A percentile compares a stretch with the other conserved stretches of the same genome.
Conservation (phyloP, 176 grass and related monocot species). For the Calamus simplicifolius region DNA sequence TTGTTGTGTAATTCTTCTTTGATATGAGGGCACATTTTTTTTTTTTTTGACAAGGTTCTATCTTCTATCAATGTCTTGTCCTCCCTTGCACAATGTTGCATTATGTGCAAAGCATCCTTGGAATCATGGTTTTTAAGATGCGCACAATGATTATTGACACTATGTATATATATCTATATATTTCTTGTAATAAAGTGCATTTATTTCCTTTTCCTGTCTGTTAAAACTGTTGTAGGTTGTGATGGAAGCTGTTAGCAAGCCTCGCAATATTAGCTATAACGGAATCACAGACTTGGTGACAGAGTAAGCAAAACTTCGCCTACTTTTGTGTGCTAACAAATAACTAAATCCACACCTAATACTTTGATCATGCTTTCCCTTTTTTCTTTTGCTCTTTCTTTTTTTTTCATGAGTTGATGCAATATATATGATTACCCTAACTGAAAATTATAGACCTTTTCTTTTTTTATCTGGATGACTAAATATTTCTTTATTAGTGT, state of each 20-base stretch:
- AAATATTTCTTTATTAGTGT: no score
- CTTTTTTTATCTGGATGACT: no score
- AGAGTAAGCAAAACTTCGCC: slow-evolving; percentile 46
- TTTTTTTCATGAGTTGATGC: no score
- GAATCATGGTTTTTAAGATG: no score
- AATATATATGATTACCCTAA: no score
- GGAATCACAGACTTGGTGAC: slow-evolving; percentile 89
- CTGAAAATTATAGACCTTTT: no score
- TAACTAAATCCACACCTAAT: not conserved
- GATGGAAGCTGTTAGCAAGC: slow-evolving; percentile 93
- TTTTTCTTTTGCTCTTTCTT: not conserved
- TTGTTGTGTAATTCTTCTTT: no score
- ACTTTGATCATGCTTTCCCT: not conserved
- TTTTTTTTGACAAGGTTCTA: no score
- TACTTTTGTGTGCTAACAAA: not conserved
- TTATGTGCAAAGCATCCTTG: no score
- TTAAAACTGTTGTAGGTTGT: slow-evolving; percentile 45
- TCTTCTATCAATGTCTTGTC: no score
- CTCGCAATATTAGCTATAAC: slow-evolving; percentile 83
- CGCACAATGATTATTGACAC: not conserved
- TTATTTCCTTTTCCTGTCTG: not conserved
- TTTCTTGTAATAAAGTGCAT: not conserved
- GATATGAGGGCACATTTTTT: no score
- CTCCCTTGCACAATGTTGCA: no score
- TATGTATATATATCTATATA: not conserved